Base-by-base conservation (phyloP, 2,329 filamentous ascomycete species). In the Colletotrichum tofieldiae region DNA sequence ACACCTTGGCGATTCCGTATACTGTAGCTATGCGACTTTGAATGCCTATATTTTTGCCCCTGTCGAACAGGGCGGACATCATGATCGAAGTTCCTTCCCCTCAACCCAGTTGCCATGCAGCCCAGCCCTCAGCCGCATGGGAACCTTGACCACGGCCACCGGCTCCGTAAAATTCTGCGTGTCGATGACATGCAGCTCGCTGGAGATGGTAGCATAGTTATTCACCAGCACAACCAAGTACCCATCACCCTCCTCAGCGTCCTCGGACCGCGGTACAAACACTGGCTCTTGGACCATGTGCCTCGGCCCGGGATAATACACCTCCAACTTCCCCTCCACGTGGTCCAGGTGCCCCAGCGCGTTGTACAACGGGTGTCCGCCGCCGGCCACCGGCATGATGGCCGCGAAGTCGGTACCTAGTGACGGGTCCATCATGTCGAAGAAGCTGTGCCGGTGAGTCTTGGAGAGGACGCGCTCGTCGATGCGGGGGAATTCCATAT, bases 281-380 rank as follows among this genome's bases (percentile, higher is more conserved):
- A 83, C 79, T 0, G 84, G 84, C 55, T 86, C 84, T 74, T 85
- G 83, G 23, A 84, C 80, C 8, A 81, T 78, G n/a, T 79, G 80
- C 41, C 71, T 79, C 0, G 29, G 65, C 0, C 81, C 82, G 0
- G 82, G 78, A 37, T 77, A 82, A 61, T 83, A 84, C 9, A 78
- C 74, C 47, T 79, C 73, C 11, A 76, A 70, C 14, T 72, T 45
- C 0, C 77, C 77, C 1, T 79, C 80, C 8, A 62, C 41, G 9
- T 76, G 67, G 51, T 82, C 76, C 1, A 81, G 61, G 54, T 81
- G 77, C n/a, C 73, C 80, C 5, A 84, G 43, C 11, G 78, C 63
- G 61, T 84, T 84, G 72, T 82, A 84, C 26, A 75, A 26, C 43
- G 71, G 67, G 37, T 67, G 54, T 1, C 71, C 73, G 29, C 71